phyloP scores from a whole-genome alignment of 106 monocot species.

The Phalaenopsis equestris region DNA sequence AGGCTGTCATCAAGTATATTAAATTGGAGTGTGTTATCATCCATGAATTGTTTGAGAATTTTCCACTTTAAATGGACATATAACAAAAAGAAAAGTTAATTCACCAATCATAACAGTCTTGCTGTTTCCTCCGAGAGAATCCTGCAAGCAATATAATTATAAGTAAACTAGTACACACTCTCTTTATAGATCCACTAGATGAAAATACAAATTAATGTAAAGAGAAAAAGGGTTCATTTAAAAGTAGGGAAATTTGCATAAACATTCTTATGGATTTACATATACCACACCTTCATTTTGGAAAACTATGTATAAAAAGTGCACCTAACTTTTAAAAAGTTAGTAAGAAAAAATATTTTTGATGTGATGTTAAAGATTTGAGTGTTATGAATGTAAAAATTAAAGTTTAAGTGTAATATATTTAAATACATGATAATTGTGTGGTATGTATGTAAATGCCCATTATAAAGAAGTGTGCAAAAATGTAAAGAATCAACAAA shows the following conservation, averaged over 20 bases:
- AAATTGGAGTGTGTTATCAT: neutral
- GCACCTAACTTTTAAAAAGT: too few relatives aligned
- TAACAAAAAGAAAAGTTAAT: neutral
- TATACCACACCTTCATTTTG: too few relatives aligned
- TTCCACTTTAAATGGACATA: neutral
- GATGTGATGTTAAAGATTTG: too few relatives aligned
- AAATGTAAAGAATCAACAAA: neutral
- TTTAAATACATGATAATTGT: too few relatives aligned
- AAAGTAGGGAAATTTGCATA: too few relatives aligned
- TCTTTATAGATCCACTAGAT: neutral
- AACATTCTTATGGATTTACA: too few relatives aligned
- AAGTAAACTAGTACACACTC: neutral
- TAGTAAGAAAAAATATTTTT: too few relatives aligned
- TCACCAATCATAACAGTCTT: slow-evolving; percentile 97
- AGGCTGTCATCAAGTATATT: slow-evolving; percentile 37
- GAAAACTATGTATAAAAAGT: too few relatives aligned
- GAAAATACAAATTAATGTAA: neutral
- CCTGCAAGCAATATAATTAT: slow-evolving; percentile 30
- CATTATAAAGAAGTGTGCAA: neutral
- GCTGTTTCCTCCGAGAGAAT: slow-evolving; percentile 97
- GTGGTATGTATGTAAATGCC: too few relatives aligned
- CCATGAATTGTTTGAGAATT: neutral
- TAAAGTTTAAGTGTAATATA: too few relatives aligned
- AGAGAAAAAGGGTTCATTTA: neutral
- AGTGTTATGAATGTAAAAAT: too few relatives aligned